Conservation (phyloP, 202 grass and related monocot species). For the Elaeis oleifera region DNA sequence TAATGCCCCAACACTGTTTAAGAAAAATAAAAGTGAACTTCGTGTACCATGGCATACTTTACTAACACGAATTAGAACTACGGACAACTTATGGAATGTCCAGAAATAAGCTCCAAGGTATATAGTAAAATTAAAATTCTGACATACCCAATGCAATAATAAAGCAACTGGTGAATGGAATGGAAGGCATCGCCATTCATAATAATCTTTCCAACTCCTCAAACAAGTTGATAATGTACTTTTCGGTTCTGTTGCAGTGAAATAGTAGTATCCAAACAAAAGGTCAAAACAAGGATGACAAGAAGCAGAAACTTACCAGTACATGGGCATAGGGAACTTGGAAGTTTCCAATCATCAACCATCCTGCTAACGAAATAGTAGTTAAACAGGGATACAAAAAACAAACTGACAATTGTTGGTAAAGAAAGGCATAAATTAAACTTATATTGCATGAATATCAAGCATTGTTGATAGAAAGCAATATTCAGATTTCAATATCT, state of each 20-base stretch:
- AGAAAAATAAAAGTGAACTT: too few species aligned
- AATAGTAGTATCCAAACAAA: neutral
- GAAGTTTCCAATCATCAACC: conserved; percentile 54
- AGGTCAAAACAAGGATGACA: conserved; percentile 13
- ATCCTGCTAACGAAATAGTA: neutral
- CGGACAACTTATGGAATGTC: neutral
- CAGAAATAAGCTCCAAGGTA: conserved; percentile 3
- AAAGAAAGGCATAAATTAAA: too few species aligned
- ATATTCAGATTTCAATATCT: too few species aligned
- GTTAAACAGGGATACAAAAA: too few species aligned
- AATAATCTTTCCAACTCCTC: conserved; percentile 78
- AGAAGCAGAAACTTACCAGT: conserved; percentile 38
- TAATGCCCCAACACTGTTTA: too few species aligned
- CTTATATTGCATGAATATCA: too few species aligned
- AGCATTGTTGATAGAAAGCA: too few species aligned
- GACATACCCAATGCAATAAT: conserved; percentile 84
- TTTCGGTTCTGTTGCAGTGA: conserved; percentile 41
- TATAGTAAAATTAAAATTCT: conserved; percentile 6
- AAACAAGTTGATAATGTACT: conserved; percentile 29
- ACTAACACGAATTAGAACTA: too few species aligned
- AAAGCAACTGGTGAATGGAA: conserved; percentile 72
- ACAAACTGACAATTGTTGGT: too few species aligned
- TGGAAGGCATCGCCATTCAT: conserved; percentile 74
- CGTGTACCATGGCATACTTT: too few species aligned
- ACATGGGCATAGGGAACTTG: conserved; percentile 74